Evolutionary conservation across 306 rosid species (phyloP).

Genomic region (Cercis canadensis): DNA sequence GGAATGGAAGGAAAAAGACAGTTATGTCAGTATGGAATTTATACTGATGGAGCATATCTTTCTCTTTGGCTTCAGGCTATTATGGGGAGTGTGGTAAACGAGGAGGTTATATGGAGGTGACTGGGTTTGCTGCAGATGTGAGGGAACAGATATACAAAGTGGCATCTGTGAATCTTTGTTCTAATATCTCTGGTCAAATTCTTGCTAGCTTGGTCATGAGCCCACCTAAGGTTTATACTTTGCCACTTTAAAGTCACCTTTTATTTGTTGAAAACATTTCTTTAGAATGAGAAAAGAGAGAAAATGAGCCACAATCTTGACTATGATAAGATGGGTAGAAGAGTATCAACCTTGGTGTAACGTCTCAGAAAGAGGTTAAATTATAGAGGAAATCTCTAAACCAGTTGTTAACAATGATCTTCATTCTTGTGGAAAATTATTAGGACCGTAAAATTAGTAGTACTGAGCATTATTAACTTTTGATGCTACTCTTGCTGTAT

Average conservation of each 20-base stretch:
- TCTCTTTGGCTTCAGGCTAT: slow-evolving; percentile 59
- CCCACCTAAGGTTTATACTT: slow-evolving; percentile 79
- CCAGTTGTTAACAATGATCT: too few species aligned
- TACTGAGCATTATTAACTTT: too few species aligned
- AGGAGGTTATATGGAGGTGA: slow-evolving; percentile 96
- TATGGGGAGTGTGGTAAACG: slow-evolving; percentile 93
- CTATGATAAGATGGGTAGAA: not conserved
- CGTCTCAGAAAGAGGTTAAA: not conserved
- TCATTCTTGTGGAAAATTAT: too few species aligned
- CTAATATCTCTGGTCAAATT: slow-evolving; percentile 90
- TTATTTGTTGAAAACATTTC: too few species aligned
- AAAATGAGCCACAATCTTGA: not conserved
- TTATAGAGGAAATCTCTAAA: not conserved
- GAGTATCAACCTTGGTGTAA: too few species aligned
- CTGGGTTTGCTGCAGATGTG: slow-evolving; percentile 80
- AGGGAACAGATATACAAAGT: slow-evolving; percentile 89
- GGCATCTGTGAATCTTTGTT: slow-evolving; percentile 90
- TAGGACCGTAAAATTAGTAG: too few species aligned
- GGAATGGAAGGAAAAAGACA: not conserved
- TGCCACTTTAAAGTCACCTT: slow-evolving; percentile 9
- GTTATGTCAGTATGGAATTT: not conserved
- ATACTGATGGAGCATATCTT: slow-evolving; percentile 12
- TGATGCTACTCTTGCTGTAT: too few species aligned
- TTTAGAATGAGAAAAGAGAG: not conserved
- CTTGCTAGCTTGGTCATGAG: slow-evolving; percentile 92